Evolutionary conservation across 495 filamentous ascomycete species (phyloP).

Genomic region (Aspergillus cristatus): DNA sequence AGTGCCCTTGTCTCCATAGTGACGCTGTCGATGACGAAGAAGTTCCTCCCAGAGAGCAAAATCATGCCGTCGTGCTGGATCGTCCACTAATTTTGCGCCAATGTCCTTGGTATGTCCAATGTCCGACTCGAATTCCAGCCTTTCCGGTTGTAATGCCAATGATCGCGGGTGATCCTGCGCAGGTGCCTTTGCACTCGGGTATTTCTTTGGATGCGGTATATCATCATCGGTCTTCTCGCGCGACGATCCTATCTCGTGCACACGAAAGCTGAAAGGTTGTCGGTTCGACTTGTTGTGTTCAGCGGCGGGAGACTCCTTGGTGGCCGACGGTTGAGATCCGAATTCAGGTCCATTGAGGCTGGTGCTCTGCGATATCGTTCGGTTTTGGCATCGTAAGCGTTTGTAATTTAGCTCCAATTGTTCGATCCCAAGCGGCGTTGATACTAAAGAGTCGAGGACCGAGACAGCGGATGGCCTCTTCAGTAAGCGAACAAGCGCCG

Average conservation of each 20-base stretch:
- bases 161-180: constrained; percentile 1
- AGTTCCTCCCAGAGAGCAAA: constrained; percentile 57
- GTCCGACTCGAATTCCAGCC: constrained; percentile 44
- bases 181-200: not conserved
- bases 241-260: constrained; percentile 20
- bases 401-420: constrained; percentile 20
- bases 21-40: constrained; percentile 49
- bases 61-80: constrained; percentile 37
- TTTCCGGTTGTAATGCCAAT: constrained; percentile 21
- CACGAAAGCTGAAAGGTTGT: constrained; percentile 18
- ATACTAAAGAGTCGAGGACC: constrained; percentile 34
- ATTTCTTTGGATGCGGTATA: not conserved
- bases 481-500: constrained; percentile 45
- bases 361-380: constrained; percentile 3
- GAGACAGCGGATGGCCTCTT: constrained; percentile 44
- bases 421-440: constrained; percentile 29
- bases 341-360: constrained; percentile 1
- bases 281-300: constrained; percentile 4
- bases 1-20: constrained; percentile 51
- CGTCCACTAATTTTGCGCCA: constrained; percentile 45
- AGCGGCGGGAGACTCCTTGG: not conserved
- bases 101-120: constrained; percentile 30
- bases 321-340: constrained; percentile 1
- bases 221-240: not conserved
- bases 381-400: constrained; percentile 26